A percentile compares a stretch with the other conserved stretches of the same genome.
These are phyloP conservation scores for Tylopilus sp. DNA, from an alignment of 1,284 basidiomycete species.

Conservation along the genomic window DNA sequence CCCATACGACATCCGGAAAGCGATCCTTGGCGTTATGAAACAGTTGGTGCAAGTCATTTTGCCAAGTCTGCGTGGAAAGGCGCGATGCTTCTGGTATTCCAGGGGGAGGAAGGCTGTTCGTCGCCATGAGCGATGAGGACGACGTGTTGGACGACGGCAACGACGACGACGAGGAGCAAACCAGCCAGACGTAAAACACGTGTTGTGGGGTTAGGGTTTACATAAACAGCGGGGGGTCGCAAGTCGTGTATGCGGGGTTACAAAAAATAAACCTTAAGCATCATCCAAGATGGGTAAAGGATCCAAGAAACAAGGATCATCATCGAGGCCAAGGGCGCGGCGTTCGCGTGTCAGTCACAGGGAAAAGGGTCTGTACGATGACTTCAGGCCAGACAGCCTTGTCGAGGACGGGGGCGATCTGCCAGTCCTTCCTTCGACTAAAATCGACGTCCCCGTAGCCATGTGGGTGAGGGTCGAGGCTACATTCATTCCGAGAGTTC, in stretches of 20 bases:
- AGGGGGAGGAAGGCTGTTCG: slow-evolving; percentile 41
- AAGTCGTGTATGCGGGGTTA: not conserved
- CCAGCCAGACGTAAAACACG: slow-evolving; percentile 24
- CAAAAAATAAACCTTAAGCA: not conserved
- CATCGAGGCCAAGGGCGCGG: not conserved
- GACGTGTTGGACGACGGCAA: slow-evolving; percentile 10
- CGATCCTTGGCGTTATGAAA: slow-evolving; percentile 78
- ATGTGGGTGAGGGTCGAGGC: slow-evolving; percentile 72
- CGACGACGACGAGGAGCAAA: slow-evolving; percentile 1
- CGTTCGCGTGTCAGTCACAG: not conserved
- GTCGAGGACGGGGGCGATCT: not conserved
- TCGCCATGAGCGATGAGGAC: slow-evolving; percentile 32
- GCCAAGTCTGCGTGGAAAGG: slow-evolving; percentile 68
- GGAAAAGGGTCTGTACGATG: not conserved
- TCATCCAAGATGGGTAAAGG: slow-evolving; percentile 10
- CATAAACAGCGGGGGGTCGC: slow-evolving; percentile 5
- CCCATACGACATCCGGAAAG: slow-evolving; percentile 94
- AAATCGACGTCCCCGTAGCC: slow-evolving; percentile 65
- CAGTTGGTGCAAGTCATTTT: slow-evolving; percentile 68
- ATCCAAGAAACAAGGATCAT: not conserved
- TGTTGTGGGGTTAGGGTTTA: slow-evolving; percentile 31
- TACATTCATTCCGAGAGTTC: not conserved
- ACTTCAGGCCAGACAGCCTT: not conserved
- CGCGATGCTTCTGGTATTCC: slow-evolving; percentile 58
- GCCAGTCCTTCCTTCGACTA: not conserved